Base-by-base conservation (phyloP, 2,329 filamentous ascomycete genomes). In the Epichloe coenophiala region DNA sequence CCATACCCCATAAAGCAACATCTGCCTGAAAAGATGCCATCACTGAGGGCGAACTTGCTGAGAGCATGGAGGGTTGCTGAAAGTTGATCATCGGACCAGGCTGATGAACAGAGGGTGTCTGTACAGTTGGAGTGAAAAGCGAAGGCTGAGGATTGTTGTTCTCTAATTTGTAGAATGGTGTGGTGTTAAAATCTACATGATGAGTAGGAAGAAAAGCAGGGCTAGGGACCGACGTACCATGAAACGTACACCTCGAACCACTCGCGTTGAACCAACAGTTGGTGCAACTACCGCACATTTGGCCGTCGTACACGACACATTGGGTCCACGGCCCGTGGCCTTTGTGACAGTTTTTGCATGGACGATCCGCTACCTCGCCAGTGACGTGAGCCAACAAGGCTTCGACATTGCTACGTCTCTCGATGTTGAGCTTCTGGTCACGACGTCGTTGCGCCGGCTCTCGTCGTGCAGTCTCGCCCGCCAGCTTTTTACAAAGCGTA, bases 201-300 rank as follows among this genome's bases (percentile, higher is more conserved):
- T 21, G 44, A 45, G 9, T 9, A n/a, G 6, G 8, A 27, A 36
- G 27, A 12, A 11, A 31, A 19, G 27, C 19, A 37, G 27, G 46
- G 31, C 38, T 35, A 11, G 27, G 9, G 9, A 45, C 17, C 8
- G 36, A 61, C 73, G 55, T 65, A 80, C 77, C 76, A 53, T 80
- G 78, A 58, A 80, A 81, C 13, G 76, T 80, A 54, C 78, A 81
- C 47, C 77, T 65, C 9, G 75, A 71, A 9, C 77, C 77, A 47
- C 76, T 79, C 7, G 77, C 77, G 51, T 81, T 81, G 62, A 77
- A 81, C 77, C 78, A 81, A 60, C 78, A 81, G 58, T 81, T 81
- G 51, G 77, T 73, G 54, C 78, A 81, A 58, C 75, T 79, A 9
- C 78, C 77, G 52, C 75, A 80, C 74, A 81, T 76, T 59, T 78